Evolutionary conservation across 257 asterid genomes (phyloP), one percentile per base, ranked within the genome.

Genomic region (Anisodus acutangulus): DNA sequence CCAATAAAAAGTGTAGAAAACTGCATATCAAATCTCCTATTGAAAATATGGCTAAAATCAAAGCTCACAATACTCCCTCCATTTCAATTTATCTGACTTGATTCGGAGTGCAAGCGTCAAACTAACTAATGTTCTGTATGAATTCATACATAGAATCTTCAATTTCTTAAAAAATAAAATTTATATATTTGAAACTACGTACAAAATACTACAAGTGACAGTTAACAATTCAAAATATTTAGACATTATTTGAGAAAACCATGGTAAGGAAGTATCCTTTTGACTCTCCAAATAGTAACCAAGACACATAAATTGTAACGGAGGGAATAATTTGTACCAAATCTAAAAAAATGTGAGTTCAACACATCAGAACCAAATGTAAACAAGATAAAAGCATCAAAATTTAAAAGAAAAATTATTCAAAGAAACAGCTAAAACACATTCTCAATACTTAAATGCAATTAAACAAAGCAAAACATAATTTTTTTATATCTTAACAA

Each of bases 1-100:
- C 60, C 78, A 31, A 9, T 59, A 83, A 15, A 51, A 60, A 64
- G 47, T 53, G 81, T 39, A 45, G 63, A 79, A 57, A 79, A 74
- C 71, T 35, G 5, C 68, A 53, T 80, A 51, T 67, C 41, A 53
- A 9, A 51, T 82, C 51, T 13, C 63, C 58, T 22, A 51, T 31
- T 22, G 81, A 12, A 76, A 71, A 53, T 76, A 76, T 51, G 63
- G 60, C 8, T 12, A 76, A 76, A 51, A 51, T 51, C 60, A 45
- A 76, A 51, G 81, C 22, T 51, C 5, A 5, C 0, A 41, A 5
- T 41, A 41, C 5, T 41, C 3, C 45, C 45, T 41, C 45, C 45
- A 41, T 41, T 76, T 76, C 63, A 51, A 51, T 76, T 74, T 47
- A 12, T 47, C 43, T n/a, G 53, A 15, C 53, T 69, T 69, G 13